Evolutionary conservation across 2,329 filamentous ascomycete genomes (phyloP).

Genomic region (Trichophyton equinum): DNA sequence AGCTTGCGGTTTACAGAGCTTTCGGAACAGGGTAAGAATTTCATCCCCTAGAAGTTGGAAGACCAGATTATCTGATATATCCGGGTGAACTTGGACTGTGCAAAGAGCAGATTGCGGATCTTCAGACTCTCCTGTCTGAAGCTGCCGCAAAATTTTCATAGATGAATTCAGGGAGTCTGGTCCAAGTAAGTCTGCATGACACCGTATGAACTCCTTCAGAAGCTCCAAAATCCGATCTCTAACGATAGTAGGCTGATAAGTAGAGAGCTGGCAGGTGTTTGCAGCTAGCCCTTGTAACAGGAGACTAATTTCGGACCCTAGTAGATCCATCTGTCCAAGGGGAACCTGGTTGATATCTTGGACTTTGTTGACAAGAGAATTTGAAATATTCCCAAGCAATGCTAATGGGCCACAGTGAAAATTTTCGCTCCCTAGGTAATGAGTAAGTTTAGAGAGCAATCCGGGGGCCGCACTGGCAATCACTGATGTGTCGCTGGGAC

Average conservation of each 20-base stretch:
- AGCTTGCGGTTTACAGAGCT: not conserved
- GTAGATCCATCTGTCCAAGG: constrained; percentile 48
- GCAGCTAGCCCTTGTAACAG: constrained; percentile 45
- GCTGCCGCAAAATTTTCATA: constrained; percentile 15
- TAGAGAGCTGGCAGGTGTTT: constrained; percentile 39
- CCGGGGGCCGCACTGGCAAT: constrained; percentile 24
- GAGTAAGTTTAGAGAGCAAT: constrained; percentile 25
- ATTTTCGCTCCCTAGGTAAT: constrained; percentile 25
- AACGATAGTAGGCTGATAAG: constrained; percentile 40
- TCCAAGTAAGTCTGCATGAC: constrained; percentile 26
- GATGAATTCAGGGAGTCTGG: constrained; percentile 18
- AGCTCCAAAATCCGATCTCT: constrained; percentile 35
- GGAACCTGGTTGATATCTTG: constrained; percentile 41
- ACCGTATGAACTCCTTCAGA: constrained; percentile 22
- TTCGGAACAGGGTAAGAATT: not conserved
- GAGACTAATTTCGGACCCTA: constrained; percentile 53
- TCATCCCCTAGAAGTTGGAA: not conserved
- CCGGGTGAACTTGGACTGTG: not conserved
- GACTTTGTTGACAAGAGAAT: constrained; percentile 45
- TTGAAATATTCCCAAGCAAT: constrained; percentile 38
- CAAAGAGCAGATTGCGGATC: not conserved
- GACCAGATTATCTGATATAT: not conserved
- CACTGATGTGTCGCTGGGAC: constrained; percentile 23
- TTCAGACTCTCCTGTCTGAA: not conserved
- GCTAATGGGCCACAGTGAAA: constrained; percentile 28